Base-by-base conservation (phyloP, 2,329 filamentous ascomycete genomes). In the Rutstroemia sydowiana region DNA sequence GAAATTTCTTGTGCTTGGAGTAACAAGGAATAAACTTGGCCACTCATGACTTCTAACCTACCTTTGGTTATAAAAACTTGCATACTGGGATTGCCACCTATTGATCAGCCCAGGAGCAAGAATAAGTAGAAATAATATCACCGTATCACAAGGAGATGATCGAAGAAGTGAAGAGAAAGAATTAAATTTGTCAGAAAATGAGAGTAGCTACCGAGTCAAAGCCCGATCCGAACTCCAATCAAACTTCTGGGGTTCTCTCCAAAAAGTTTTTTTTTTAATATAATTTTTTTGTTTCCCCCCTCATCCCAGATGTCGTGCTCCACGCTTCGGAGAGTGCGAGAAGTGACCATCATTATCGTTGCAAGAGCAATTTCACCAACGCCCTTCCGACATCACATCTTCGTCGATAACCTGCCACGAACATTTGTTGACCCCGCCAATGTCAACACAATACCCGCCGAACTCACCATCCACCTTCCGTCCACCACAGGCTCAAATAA, bases 311-410 rank as follows among this genome's bases (percentile, higher is more conserved):
- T 64, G 60, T 61, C 59, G 54, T 41, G 61, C 57, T 52, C 51
- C 46, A 51, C 55, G 55, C 54, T 45, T 61, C 59, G 18, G n/a
- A 60, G 30, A 54, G 59, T 61, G 57, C 55, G 53, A 59, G 36
- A 49, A 60, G 58, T 60, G 53, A 61, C 57, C 61, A 58, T 62
- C 53, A 51, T 61, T 62, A 48, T 42, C 58, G 50, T 45, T 44
- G 40, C 48, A 43, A 37, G 42, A 48, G 39, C 55, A 55, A 43
- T 51, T 40, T 32, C 55, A 55, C 56, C 45, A 53, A 55, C 41
- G 56, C 32, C 53, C 45, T 56, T 51, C 36, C 44, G 43, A 52
- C 55, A 56, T 57, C 55, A 52, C 46, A n/a, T n/a, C 47, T 55
- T 34, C 47, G 49, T 51, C 45, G 57, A 47, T 50, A 44, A 30